Evolutionary conservation across 176 grass and related monocot species (phyloP), one percentile per base, ranked within the genome.

Genomic region (Themeda triandra): DNA sequence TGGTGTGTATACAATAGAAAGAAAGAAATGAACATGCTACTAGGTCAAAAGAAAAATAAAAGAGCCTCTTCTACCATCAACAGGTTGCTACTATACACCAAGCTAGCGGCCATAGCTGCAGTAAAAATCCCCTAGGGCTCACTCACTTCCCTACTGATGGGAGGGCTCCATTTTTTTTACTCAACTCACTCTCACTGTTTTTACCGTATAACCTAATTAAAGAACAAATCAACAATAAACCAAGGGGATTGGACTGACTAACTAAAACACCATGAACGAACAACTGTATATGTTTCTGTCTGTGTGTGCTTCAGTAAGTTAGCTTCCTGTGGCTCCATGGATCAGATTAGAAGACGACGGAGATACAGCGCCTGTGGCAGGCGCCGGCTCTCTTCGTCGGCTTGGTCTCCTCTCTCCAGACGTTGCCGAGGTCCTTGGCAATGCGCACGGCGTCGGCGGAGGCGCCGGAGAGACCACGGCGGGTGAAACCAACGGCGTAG

Each of bases 401-500:
- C 68, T 89, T 93, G n/a, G 89, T 94, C 75, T 92, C 93, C 84
- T 98, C 96, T 18, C 77, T 95, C 96, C 96, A 98, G 10, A 69
- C 89, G 53, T 80, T 64, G 25, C 64, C 74, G 25, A 98, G 89
- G 80, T 98, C 93, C 74, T 69, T 80, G 36, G 87, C 89, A 59
- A 93, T 87, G 85, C 82, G 90, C 66, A 91, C 83, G 44, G 93
- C 96, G 45, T 98, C 96, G 6, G 86, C 88, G 5, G 96, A 98
- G 10, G 91, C 89, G 37, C 96, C 96, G 0, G 86, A 73, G 71
- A 98, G 89, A 18, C 96, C 96, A 5, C 87, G 86, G 10, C 81
- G 87, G 35, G 93, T 96, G 80, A 98, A 98, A 10, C 96, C 96
- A 32, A 96, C 96, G 24, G 96, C 92, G 75, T 99, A 99, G 30